phyloP scores from a whole-genome alignment of 768 basidiomycete genomes.

The Epithele typhae region DNA sequence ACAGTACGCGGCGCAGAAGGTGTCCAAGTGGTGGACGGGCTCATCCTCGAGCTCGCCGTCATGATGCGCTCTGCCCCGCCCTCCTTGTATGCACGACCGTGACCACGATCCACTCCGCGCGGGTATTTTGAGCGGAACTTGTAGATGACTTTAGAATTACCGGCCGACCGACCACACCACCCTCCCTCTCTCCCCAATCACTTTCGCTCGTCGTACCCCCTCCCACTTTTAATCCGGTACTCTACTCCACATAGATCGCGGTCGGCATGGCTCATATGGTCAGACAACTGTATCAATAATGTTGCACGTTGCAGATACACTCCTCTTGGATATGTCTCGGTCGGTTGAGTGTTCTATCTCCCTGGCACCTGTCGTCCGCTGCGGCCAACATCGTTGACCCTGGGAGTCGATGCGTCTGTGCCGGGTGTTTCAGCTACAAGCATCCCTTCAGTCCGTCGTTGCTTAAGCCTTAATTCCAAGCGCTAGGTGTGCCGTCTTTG shows the following conservation, averaged over 20 bases:
- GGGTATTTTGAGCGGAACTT: slow-evolving; percentile 10
- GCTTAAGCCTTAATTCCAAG: too few species aligned
- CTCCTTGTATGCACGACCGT: too few species aligned
- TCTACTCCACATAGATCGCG: slow-evolving; percentile 10
- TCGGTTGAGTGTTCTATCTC: too few species aligned
- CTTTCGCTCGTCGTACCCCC: neutral
- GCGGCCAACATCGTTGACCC: too few species aligned
- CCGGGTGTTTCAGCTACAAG: too few species aligned
- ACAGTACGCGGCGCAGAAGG: slow-evolving; percentile 70
- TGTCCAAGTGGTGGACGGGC: slow-evolving; percentile 76
- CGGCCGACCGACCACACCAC: neutral
- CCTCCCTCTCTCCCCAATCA: neutral
- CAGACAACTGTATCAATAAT: slow-evolving; percentile 17
- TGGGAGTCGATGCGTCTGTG: too few species aligned
- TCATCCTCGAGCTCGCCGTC: slow-evolving; percentile 1
- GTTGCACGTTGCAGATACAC: slow-evolving; percentile 9
- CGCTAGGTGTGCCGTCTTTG: too few species aligned
- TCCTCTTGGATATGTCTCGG: too few species aligned
- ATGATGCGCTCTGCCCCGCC: too few species aligned
- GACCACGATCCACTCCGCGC: neutral
- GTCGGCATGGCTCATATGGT: slow-evolving; percentile 7
- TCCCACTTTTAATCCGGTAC: slow-evolving; percentile 8
- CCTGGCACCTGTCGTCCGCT: too few species aligned
- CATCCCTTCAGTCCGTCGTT: too few species aligned
- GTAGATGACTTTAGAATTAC: neutral